Base-by-base conservation (phyloP, 192 early-diverging fungal genomes). In the Linderina pennispora region DNA sequence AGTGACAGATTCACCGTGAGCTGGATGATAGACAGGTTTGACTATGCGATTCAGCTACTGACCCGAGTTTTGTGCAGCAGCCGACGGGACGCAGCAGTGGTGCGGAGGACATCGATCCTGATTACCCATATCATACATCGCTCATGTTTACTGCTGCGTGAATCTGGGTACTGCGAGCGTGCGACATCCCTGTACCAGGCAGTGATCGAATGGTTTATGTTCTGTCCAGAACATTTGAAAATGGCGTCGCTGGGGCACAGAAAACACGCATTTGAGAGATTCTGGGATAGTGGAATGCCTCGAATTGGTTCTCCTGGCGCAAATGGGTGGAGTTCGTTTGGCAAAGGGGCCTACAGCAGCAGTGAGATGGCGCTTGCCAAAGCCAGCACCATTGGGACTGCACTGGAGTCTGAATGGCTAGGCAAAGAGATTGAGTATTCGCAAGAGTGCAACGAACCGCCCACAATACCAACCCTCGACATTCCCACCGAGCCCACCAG, bases 211-310 rank as follows among this genome's bases (percentile, higher is more conserved):
- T 66, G 63, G 63, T 58, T 55, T 31, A 11, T 55, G 3, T 32
- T 66, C 41, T 36, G 47, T 22, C 51, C 56, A 1, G 10, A 20
- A 6, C 26, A 37, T 8, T 22, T 43, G 1, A 15, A 3, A 15
- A 17, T 8, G 7, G 17, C 48, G 33, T 42, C 51, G 10, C 8
- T 24, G 15, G 35, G 51, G 8, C 63, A 66, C 28, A 24, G 47
- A 8, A 40, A 45, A 22, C 36, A 14, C 20, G 40, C 45, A 2
- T 66, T 66, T 55, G 46, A 48, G 22, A 19, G 0, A 22, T 59
- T 66, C 42, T 66, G 63, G 63, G 46, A 58, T 38, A 50, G 55
- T n/a, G 63, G 63, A 2, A 20, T 19, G 19, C 25, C 43, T 5
- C 63, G 55, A 1, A 43, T 66, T 13, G 63, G 63, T 3, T 16